These are phyloP conservation scores for Apophysomyces ossiformis DNA, from an alignment of 371 early-diverging fungal genomes.

Conservation along the genomic window DNA sequence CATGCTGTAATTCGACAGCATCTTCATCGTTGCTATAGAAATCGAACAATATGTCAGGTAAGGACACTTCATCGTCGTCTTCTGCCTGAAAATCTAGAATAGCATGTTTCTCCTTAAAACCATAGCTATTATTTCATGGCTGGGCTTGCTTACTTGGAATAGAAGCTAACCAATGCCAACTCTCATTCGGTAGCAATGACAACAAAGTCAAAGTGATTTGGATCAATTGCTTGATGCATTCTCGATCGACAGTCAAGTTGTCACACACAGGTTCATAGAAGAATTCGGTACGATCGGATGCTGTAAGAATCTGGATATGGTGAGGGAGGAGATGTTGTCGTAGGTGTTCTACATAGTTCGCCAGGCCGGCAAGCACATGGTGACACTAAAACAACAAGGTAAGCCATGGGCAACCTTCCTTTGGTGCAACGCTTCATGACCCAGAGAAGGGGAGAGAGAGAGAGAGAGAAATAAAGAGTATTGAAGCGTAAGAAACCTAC, in stretches of 20 bases:
- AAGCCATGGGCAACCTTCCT: no score
- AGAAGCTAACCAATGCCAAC: neutral
- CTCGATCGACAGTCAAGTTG: constrained; percentile 19
- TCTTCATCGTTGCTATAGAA: constrained; percentile 26
- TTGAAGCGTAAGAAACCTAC: no score
- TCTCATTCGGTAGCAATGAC: neutral
- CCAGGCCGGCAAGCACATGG: neutral
- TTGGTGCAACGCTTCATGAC: no score
- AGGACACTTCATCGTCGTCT: neutral
- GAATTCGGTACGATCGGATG: constrained; percentile 22
- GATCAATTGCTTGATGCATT: constrained; percentile 18
- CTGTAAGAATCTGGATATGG: neutral
- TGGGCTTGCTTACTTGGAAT: neutral
- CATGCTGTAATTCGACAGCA: constrained; percentile 22
- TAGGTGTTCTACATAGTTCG: neutral
- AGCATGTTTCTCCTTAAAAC: neutral
- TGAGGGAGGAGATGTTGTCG: neutral
- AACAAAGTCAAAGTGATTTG: constrained; percentile 15
- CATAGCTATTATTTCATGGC: no score
- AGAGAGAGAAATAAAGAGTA: no score
- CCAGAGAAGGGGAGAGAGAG: no score
- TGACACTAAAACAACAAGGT: neutral
- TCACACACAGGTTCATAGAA: constrained; percentile 13
- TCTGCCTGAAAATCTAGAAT: neutral
- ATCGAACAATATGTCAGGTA: constrained; percentile 19